A percentile compares a stretch with the other conserved stretches of the same genome.
Conservation (phyloP, 2,329 filamentous ascomycete species). For the Arthrocladium fulminans region DNA sequence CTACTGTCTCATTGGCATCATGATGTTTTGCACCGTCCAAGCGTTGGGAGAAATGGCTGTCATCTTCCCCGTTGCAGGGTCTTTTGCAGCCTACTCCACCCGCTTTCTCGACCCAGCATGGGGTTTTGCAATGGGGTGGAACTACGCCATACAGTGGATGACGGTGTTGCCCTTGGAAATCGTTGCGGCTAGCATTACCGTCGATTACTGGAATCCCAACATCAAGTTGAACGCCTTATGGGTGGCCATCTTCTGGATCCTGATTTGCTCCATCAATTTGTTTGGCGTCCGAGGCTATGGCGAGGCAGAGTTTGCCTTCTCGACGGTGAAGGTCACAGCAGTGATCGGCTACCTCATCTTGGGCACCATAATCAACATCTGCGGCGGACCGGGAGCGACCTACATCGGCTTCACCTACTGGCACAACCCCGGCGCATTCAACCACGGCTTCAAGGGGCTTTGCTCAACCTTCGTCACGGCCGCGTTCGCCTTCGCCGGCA, state of each 20-base stretch:
- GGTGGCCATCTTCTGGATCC: conserved; percentile 64
- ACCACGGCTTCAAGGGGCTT: conserved; percentile 43
- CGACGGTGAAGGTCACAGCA: conserved; percentile 69
- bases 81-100: conserved; percentile 85
- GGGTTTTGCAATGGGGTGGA: conserved; percentile 40
- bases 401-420: conserved; percentile 78
- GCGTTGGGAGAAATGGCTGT: conserved; percentile 87
- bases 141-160: conserved; percentile 75
- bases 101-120: conserved; percentile 74
- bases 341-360: conserved; percentile 77
- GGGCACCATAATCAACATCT: conserved; percentile 58
- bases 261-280: conserved; percentile 68
- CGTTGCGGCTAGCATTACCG: conserved; percentile 68
- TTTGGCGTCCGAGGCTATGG: conserved; percentile 78
- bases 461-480: conserved; percentile 50
- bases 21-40: conserved; percentile 89
- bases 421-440: conserved; percentile 43
- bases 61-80: conserved; percentile 80
- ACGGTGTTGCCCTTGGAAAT: conserved; percentile 73
- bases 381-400: conserved; percentile 60
- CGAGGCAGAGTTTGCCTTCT: conserved; percentile 74
- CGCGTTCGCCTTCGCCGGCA: conserved; percentile 50
- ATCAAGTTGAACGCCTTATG: conserved; percentile 30
- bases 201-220: conserved; percentile 57
- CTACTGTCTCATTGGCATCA: conserved; percentile 69